Base-by-base conservation (phyloP, 495 filamentous ascomycete genomes). In the Podospora appendiculata region DNA sequence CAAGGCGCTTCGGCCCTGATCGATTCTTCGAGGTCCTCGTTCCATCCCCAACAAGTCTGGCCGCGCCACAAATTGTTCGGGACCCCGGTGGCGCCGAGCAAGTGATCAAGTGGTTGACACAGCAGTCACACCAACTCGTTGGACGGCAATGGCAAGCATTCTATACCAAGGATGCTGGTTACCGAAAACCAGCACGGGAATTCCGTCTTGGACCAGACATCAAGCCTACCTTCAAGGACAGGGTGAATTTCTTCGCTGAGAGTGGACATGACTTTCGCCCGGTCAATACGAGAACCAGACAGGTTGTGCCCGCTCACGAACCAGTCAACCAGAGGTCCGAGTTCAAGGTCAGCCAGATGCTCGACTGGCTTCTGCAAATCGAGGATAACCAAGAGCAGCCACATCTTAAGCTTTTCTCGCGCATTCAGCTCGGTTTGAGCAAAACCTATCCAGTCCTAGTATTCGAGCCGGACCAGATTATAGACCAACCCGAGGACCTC, bases 71-170 rank as follows among this genome's bases (percentile, higher is more conserved):
- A 6, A 48, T 64, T 8, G 17, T 69, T 8, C 65, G 60, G 38
- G 49, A 51, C 5, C 51, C 58, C 11, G 51, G 55, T 10, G 58
- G 61, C 8, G 9, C 68, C 17, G 65, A 74, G 4, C 42, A 57
- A n/a, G 56, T 78, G 32, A 66, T 70, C 41, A 47, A 53, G 2
- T 79, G 75, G 74, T 45, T 79, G 17, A 63, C 65, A 0, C 46
- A 57, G 8, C 50, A 53, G 4, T 51, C 52, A 6, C 76, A 79
- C 50, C 48, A 57, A 8, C 41, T 79, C 13, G 61, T 74, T 0
- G 71, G 74, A 6, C 68, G 75, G 4, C 46, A 55, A 5, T 79
- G 75, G 75, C 69, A 55, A 5, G 64, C 76, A 10, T 78, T 78
- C 49, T 77, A 55, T 17, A 54, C 70, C 18, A 73, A 71, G 52